Evolutionary conservation across 1,284 basidiomycete genomes (phyloP).

Genomic region (Coniferiporia sulphurascens): DNA sequence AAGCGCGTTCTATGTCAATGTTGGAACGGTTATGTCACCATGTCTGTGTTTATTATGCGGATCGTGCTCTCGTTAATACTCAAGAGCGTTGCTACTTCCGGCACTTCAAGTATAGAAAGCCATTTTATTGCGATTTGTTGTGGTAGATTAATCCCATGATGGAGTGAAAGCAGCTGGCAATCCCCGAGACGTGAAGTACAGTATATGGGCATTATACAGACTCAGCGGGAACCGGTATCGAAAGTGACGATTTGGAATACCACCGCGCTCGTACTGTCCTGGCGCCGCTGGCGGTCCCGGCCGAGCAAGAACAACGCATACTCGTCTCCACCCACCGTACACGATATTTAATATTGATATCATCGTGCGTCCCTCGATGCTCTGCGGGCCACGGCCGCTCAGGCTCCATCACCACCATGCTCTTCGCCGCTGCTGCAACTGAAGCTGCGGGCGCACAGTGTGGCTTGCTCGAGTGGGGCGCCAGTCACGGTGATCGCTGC

Average conservation of each 20-base stretch:
- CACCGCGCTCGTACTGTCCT: slow-evolving; percentile 28
- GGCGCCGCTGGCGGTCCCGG: no score
- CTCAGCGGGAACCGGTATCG: no score
- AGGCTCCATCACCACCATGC: slow-evolving; percentile 34
- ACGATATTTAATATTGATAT: no score
- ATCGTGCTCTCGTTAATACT: no score
- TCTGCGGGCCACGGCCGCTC: slow-evolving; percentile 47
- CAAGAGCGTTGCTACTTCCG: no score
- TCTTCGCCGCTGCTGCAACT: slow-evolving; percentile 36
- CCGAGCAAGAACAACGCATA: slow-evolving; percentile 33
- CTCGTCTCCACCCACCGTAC: slow-evolving; percentile 30
- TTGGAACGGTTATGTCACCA: neutral
- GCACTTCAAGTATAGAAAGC: no score
- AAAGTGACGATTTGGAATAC: no score
- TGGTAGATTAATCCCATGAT: no score
- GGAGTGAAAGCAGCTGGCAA: no score
- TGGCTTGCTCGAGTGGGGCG: slow-evolving; percentile 34
- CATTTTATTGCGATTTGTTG: no score
- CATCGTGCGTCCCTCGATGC: slow-evolving; percentile 43
- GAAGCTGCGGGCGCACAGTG: slow-evolving; percentile 25
- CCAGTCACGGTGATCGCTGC: slow-evolving; percentile 36
- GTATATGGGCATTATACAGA: no score
- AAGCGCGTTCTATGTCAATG: neutral
- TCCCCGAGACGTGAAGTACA: no score
- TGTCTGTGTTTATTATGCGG: neutral